Evolutionary conservation across 2,329 filamentous ascomycete species (phyloP), one percentile per base, ranked within the genome.

Genomic region (Diplocarpon rosae): DNA sequence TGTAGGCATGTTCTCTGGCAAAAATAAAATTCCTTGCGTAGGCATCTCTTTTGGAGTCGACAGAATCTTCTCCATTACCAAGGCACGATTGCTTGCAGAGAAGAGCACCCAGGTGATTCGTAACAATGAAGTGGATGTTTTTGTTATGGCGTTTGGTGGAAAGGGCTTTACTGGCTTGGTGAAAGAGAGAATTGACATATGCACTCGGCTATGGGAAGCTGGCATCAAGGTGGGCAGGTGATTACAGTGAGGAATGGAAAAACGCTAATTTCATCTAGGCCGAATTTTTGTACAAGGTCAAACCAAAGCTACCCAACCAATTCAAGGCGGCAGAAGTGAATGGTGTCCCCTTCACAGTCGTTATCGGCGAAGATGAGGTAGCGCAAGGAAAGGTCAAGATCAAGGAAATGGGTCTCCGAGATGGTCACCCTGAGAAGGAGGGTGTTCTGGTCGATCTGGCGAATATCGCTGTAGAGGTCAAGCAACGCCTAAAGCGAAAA

Each of bases 41-140:
- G 85, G 85, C 51, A 85, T 94, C 55, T 95, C 89, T 1, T 95
- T 96, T 60, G 90, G 90, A 44, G 86, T 95, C 39, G 90, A 96
- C 65, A 82, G 90, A 56, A 95, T 96, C 59, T 95, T 94, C 68
- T 87, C 84, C 56, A 89, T 95, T 60, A 86, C 83, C 52, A 89
- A 94, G 64, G 81, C 85, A 11, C 74, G 80, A 39, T 73, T 86
- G 62, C 78, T 76, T 50, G 75, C 73, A 46, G 75, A 77, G 46
- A 72, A 75, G 57, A 73, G 68, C 43, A 64, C 66, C n/a, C 65
- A 71, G 15, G 55, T 66, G 27, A 67, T 79, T 42, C 71, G 84
- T 51, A 72, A 73, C 52, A 87, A 81, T 59, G 84, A 92, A 56
- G 82, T 89, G 2, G 89, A 96, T 60, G 88, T 89, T 37, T 95